Base-by-base conservation (phyloP, 306 rosid species). In the Benincasa hispida region DNA sequence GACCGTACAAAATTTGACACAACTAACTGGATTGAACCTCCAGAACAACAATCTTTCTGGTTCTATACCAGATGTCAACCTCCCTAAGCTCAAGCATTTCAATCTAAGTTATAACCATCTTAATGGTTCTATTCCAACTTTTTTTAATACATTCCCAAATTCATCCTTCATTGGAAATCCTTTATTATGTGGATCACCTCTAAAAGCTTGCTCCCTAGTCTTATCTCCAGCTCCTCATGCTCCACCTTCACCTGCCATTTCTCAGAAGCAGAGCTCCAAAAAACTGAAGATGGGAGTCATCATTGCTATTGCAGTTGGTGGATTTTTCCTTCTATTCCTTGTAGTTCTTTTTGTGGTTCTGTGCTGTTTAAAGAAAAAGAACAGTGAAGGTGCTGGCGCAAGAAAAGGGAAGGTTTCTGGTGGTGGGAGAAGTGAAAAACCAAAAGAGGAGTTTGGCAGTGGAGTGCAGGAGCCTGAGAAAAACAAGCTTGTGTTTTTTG, bases 401-500 rank as follows among this genome's bases (percentile, higher is more conserved):
- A 56, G 27, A 56, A 89, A 91, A 84, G 91, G 86, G 32, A 91
- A 91, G 81, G 92, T 87, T 78, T 82, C 87, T 50, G 41, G 82
- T 51, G 89, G 85, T 39, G 94, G 92, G 39, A 89, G 94, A 77
- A 87, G 92, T 51, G 97, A 91, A 81, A 91, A 91, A 83, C 97
- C 91, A 12, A 91, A 85, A 77, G 97, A 89, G 83, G 92, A 91
- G 77, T 91, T 91, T 77, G 97, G 97, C 11, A 91, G 97, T 81
- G 97, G 94, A 60, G 97, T 91, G 77, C 97, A 91, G 79, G 94
- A 91, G 81, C 89, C 91, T 22, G 97, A 91, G 86, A 91, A 91
- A 78, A 91, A 91, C 84, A 91, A 91, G 82, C 79, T 91, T 77
- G 94, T 91, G 77, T 91, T 91, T 86, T 91, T 91, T 72, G 97